Evolutionary conservation across 1,139 yeast species (phyloP), one percentile per base, ranked within the genome.

Genomic region (Zygoascus meyerae): DNA sequence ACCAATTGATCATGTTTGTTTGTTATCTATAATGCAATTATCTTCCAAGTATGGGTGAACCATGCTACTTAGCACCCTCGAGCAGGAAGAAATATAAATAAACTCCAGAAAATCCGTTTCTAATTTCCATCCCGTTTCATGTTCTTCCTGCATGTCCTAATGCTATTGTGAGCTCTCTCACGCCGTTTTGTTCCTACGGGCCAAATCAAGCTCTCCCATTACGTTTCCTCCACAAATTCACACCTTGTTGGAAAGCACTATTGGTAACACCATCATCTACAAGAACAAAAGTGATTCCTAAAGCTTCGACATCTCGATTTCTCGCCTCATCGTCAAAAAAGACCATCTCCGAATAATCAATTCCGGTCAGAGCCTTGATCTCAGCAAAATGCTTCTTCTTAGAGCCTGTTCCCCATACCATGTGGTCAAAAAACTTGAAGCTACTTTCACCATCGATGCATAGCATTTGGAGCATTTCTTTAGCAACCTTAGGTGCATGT

Each of bases 271-370:
- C 87, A 49, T 65, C 62, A 2, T 65, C 64, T 11, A 83, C 73
- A 55, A 75, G 73, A 21, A 75, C 77, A 62, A 83, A 83, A 45
- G 74, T 70, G 46, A 83, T 84, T 9, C 84, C 83, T 5, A 83
- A 69, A 4, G 66, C 58, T 55, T 75, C 77, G 3, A 83, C 90
- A 54, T 83, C 92, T 50, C 68, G 69, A 56, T 83, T 83, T 51
- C 92, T 69, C 48, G 61, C 52, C 60, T 83, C 92, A 60, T 83
- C 92, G 59, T 83, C 92, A 57, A 74, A 84, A 45, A 84, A 70
- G 10, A 83, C 69, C 70, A 81, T 77, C 31, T 79, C 74, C 1
- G 75, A 70, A 44, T 62, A 67, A 2, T 61, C 65, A 14, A 81
- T 66, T n/a, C 74, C 79, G 5, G 78, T 66, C 34, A 68, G 72